Percentiles rank a stretch among this genome's conserved stretches.
These are phyloP conservation scores for Pseudogymnoascus sp. DNA, from an alignment of 2,329 filamentous ascomycete species.

Conservation along the genomic window DNA sequence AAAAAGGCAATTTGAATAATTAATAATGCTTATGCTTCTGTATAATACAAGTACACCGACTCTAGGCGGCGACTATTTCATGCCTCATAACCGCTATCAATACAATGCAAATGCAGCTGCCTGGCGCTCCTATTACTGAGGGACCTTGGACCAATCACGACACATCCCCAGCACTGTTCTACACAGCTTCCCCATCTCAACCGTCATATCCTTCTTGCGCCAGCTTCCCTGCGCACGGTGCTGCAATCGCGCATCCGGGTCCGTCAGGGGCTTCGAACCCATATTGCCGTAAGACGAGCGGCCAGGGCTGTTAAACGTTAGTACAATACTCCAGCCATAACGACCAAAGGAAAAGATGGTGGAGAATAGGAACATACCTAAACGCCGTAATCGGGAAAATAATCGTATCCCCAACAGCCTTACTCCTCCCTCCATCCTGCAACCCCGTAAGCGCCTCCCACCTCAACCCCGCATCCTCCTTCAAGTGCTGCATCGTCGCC, in stretches of 20 bases:
- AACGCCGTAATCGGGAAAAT: constrained; percentile 30
- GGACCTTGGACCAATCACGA: constrained; percentile 27
- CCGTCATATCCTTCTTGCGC: constrained; percentile 21
- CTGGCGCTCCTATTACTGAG: constrained; percentile 26
- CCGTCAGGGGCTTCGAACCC: constrained; percentile 26
- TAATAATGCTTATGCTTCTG: constrained; percentile 36
- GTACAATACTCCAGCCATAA: no score
- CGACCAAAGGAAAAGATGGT: no score
- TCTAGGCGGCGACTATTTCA: not conserved
- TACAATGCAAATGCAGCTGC: constrained; percentile 22
- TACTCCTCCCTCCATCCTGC: constrained; percentile 24
- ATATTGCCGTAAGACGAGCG: constrained; percentile 26
- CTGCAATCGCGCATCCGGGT: constrained; percentile 24
- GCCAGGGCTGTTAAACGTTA: constrained; percentile 18
- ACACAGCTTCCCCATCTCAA: constrained; percentile 28
- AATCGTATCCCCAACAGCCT: constrained; percentile 26
- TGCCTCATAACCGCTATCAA: not conserved
- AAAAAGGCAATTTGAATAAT: constrained; percentile 44
- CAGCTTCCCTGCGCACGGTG: constrained; percentile 28
- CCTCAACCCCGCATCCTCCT: constrained; percentile 20
- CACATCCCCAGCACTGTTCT: constrained; percentile 27
- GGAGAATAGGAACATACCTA: constrained; percentile 23
- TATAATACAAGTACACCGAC: constrained; percentile 24
- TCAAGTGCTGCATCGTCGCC: constrained; percentile 21
- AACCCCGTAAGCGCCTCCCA: constrained; percentile 28